phyloP scores from a whole-genome alignment of 768 basidiomycete species.

The Exidia glandulosa region DNA sequence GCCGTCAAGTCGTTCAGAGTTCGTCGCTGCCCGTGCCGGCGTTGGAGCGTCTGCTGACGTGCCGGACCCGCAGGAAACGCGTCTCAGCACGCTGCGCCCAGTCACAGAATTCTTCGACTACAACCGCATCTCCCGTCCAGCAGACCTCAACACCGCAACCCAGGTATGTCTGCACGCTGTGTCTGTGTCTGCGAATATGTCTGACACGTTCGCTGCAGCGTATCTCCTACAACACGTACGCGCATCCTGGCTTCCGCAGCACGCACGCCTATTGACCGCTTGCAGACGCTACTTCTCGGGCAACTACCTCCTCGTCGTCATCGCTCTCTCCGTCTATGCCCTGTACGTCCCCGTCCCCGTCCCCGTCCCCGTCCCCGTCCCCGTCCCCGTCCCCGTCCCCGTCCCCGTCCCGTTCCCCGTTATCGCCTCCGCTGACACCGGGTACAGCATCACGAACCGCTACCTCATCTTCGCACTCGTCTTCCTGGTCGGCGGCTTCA shows the following conservation, averaged over 20 bases:
- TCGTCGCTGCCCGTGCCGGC: conserved; percentile 16
- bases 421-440: too few species aligned
- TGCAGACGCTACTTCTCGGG: conserved; percentile 63
- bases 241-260: neutral
- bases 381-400: too few species aligned
- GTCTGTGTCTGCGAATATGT: too few species aligned
- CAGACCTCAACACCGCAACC: conserved; percentile 69
- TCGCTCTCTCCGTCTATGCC: conserved; percentile 73
- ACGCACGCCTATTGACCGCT: neutral
- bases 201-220: conserved; percentile 35
- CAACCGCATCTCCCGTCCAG: conserved; percentile 74
- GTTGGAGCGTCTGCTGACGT: neutral
- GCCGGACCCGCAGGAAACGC: conserved; percentile 48
- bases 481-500: conserved; percentile 88
- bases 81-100: conserved; percentile 61
- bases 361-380: too few species aligned
- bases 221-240: conserved; percentile 78
- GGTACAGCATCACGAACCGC: conserved; percentile 66
- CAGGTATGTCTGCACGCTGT: conserved; percentile 37
- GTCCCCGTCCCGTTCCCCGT: too few species aligned
- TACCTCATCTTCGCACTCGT: conserved; percentile 69
- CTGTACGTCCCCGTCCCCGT: too few species aligned
- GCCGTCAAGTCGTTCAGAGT: conserved; percentile 62
- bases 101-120: conserved; percentile 74
- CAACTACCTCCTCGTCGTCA: conserved; percentile 82